Base-by-base conservation (phyloP, 257 asterid genomes). In the Handroanthus guayacan region DNA sequence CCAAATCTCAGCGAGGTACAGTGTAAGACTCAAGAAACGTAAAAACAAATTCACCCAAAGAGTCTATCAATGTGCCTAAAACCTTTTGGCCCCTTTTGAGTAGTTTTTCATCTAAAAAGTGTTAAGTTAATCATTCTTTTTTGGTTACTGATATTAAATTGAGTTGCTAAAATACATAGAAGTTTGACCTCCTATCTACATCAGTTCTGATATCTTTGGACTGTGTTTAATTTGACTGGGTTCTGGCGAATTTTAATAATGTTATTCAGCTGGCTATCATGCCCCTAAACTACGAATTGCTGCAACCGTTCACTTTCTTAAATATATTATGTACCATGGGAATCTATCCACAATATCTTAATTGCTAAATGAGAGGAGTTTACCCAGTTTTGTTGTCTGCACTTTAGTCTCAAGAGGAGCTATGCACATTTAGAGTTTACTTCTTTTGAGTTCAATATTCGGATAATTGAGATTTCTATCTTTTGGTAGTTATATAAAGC, bases 401-500 rank as follows among this genome's bases (percentile, higher is more conserved):
- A 13, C 69, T 68, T n/a, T 10, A 3, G 25, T 67, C 54, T 39
- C 43, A 17, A 31, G 69, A 45, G 3, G 36, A 25, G 11, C 16
- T 44, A 25, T 64, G 58, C 38, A 4, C n/a, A 5, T 44, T 17
- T 44, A 10, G 56, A 16, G 38, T 67, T 3, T 67, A 62, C 25
- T 50, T 58, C 47, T 5, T 45, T 38, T 55, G 36, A n/a, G 18
- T 31, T 18, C 51, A 36, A 51, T 7, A 34, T 54, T 69, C 14
- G 39, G 67, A 81, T 78, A 14, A 83, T 41, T 66, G 75, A 56
- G 75, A 13, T 62, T 66, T 74, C 14, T 25, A 77, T 73, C 9
- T 72, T 9, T 25, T 67, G 44, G 57, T 78, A 90, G 98, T 77
- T 95, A 77, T 92, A 95, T 75, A 90, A 92, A 89, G 90, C 87